Conservation (phyloP, 1,284 basidiomycete species). For the Tetrapyrgos nigripes region DNA sequence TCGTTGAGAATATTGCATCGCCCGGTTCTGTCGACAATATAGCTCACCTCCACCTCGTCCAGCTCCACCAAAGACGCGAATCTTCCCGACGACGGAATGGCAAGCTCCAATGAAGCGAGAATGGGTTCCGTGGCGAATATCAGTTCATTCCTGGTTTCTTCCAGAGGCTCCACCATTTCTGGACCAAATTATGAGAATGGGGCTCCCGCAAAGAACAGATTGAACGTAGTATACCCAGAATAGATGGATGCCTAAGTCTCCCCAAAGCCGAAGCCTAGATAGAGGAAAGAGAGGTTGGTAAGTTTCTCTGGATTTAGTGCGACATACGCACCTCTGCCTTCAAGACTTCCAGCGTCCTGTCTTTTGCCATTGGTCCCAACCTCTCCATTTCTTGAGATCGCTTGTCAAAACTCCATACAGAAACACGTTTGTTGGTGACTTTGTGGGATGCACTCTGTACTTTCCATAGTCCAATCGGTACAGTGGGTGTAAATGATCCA, state of each 20-base stretch:
- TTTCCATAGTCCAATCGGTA: conserved; percentile 87
- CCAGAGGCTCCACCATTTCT: conserved; percentile 98
- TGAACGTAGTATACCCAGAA: conserved; percentile 68
- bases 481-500: conserved; percentile 54
- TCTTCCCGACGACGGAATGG: conserved; percentile 70
- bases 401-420: conserved; percentile 92
- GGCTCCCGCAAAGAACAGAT: neutral
- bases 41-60: conserved; percentile 88
- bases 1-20: conserved; percentile 10
- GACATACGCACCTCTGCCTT: conserved; percentile 80
- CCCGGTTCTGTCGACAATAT: neutral
- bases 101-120: conserved; percentile 77
- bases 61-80: conserved; percentile 69
- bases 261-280: conserved; percentile 85
- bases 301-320: conserved; percentile 10
- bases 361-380: conserved; percentile 64
- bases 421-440: conserved; percentile 86
- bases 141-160: conserved; percentile 89
- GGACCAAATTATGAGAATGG: neutral
- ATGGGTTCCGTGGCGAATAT: conserved; percentile 94
- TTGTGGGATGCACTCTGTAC: conserved; percentile 88
- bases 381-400: conserved; percentile 76
- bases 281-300: conserved; percentile 14
- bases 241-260: conserved; percentile 90
- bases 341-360: conserved; percentile 80